Percentiles rank a stretch among this genome's conserved stretches.
phyloP scores from a whole-genome alignment of 2,329 filamentous ascomycete genomes.

The Calonectria montana region DNA sequence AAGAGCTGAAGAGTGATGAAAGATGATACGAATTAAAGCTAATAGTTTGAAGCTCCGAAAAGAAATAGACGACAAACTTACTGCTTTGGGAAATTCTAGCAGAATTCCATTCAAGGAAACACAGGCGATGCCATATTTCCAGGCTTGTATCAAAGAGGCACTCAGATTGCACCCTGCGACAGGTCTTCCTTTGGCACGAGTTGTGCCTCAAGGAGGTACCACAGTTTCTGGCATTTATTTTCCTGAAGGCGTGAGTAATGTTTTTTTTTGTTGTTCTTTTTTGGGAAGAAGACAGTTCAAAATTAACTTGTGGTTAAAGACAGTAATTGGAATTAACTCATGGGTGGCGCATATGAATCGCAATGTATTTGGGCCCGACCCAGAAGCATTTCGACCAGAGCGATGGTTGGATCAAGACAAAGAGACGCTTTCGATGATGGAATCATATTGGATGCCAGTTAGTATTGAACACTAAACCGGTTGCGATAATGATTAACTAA shows the following conservation, averaged over 20 bases:
- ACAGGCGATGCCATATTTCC: constrained; percentile 60
- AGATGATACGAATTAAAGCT: neutral
- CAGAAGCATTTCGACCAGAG: constrained; percentile 57
- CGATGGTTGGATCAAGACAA: constrained; percentile 53
- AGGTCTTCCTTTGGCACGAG: constrained; percentile 59
- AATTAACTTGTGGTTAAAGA: constrained; percentile 45
- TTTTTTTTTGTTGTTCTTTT: no score
- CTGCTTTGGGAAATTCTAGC: neutral
- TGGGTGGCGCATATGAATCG: constrained; percentile 53
- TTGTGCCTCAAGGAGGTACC: constrained; percentile 56
- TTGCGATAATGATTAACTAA: neutral
- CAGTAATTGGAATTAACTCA: constrained; percentile 54
- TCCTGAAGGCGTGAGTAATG: constrained; percentile 31
- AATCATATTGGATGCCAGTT: constrained; percentile 13
- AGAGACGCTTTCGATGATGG: neutral
- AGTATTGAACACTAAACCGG: neutral
- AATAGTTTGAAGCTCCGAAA: neutral
- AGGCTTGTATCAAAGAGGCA: constrained; percentile 64
- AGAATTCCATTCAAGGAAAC: constrained; percentile 50
- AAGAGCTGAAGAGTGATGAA: neutral
- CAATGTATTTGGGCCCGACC: constrained; percentile 56
- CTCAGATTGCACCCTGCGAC: constrained; percentile 61
- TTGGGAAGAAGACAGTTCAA: neutral
- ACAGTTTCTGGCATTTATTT: constrained; percentile 49
- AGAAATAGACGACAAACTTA: constrained; percentile 10